phyloP scores from a whole-genome alignment of 2,329 filamentous ascomycete genomes.

The Niveomyces coronatus region DNA sequence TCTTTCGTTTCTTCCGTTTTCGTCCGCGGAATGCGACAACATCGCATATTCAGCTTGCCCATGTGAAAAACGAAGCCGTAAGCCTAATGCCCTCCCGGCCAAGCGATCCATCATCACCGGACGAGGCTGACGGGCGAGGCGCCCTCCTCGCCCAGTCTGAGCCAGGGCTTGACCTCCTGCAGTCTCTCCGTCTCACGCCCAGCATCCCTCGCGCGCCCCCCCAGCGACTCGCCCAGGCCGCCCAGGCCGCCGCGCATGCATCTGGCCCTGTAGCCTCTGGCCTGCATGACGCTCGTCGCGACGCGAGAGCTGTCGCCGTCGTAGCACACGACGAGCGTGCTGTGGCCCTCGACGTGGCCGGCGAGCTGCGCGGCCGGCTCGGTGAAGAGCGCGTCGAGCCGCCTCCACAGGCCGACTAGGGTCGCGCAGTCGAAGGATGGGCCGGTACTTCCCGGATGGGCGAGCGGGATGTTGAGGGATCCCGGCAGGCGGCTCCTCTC shows the following conservation, averaged over 20 bases:
- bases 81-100: too few relatives aligned
- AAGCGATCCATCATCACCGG: too few relatives aligned
- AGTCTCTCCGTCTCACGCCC: not conserved
- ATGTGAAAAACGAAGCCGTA: too few relatives aligned
- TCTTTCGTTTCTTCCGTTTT: too few relatives aligned
- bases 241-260: conserved; percentile 33
- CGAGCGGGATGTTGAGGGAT: conserved; percentile 34
- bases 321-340: conserved; percentile 40
- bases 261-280: conserved; percentile 36
- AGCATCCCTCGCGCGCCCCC: too few relatives aligned
- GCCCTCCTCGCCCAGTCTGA: too few relatives aligned
- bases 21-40: too few relatives aligned
- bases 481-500: conserved; percentile 30
- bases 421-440: conserved; percentile 36
- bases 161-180: too few relatives aligned
- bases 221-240: conserved; percentile 4
- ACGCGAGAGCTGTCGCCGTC: conserved; percentile 44
- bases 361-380: conserved; percentile 14
- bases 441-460: conserved; percentile 23
- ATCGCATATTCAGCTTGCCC: too few relatives aligned
- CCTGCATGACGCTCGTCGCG: conserved; percentile 42
- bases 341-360: conserved; percentile 21
- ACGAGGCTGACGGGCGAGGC: too few relatives aligned
- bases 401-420: conserved; percentile 36
- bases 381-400: conserved; percentile 33